Evolutionary conservation across 2,329 filamentous ascomycete genomes (phyloP).

Genomic region (Trichoderma sp.): DNA sequence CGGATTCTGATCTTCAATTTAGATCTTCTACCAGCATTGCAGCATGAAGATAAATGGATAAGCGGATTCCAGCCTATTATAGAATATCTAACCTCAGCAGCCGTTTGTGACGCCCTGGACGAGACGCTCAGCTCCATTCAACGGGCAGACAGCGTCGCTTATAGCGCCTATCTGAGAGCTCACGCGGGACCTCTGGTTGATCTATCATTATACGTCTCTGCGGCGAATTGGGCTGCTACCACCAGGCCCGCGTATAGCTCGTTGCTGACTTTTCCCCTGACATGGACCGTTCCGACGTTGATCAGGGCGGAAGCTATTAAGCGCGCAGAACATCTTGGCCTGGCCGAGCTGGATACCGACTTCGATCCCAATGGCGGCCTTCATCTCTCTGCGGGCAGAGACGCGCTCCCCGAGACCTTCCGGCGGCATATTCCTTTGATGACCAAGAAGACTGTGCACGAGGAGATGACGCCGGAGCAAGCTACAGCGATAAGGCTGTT

Average conservation of each 20-base stretch:
- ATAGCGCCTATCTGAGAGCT: constrained; percentile 68
- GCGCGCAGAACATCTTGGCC: constrained; percentile 67
- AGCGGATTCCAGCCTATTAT: constrained; percentile 63
- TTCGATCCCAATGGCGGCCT: constrained; percentile 40
- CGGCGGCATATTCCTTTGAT: constrained; percentile 38
- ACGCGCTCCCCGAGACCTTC: constrained; percentile 41
- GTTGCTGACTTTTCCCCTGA: constrained; percentile 80
- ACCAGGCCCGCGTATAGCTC: constrained; percentile 79
- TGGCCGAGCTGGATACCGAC: constrained; percentile 67
- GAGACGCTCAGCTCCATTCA: constrained; percentile 39
- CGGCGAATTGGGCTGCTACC: constrained; percentile 75
- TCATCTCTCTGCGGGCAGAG: constrained; percentile 38
- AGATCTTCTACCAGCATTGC: constrained; percentile 57
- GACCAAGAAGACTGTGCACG: constrained; percentile 55
- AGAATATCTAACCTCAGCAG: constrained; percentile 48
- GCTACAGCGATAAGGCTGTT: constrained; percentile 74
- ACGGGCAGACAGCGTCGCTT: constrained; percentile 49
- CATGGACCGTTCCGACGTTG: constrained; percentile 78
- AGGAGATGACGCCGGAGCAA: constrained; percentile 67
- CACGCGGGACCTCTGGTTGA: constrained; percentile 77
- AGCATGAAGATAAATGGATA: constrained; percentile 52
- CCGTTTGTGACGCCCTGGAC: constrained; percentile 40
- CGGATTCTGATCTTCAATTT: background rate
- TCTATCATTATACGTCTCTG: constrained; percentile 85
- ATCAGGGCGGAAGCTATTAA: constrained; percentile 68